Evolutionary conservation across 441 rosid species (phyloP).

Genomic region (Corymbia citriodora): DNA sequence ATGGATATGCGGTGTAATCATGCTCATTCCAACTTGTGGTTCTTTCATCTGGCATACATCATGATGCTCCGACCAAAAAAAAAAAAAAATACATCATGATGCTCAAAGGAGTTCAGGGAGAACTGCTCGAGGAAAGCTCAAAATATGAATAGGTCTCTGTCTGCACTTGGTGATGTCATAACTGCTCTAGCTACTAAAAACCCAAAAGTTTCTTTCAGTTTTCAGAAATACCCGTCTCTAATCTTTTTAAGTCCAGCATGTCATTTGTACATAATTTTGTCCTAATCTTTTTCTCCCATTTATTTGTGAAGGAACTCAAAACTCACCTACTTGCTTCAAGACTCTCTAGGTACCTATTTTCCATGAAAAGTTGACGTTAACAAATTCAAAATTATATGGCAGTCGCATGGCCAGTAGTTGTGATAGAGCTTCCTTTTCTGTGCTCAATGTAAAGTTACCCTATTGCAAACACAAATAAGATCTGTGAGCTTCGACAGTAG

Average conservation of each 20-base stretch:
- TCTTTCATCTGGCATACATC: conserved; percentile 49
- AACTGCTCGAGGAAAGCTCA: conserved; percentile 88
- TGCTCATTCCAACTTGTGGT: neutral
- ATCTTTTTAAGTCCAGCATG: neutral
- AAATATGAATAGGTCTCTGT: conserved; percentile 87
- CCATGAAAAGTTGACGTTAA: neutral
- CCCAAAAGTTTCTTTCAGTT: conserved; percentile 93
- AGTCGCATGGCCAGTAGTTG: neutral
- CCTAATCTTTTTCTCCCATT: neutral
- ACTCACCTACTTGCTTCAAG: conserved; percentile 97
- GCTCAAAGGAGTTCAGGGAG: conserved; percentile 94
- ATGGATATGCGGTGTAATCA: neutral
- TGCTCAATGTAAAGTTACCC: neutral
- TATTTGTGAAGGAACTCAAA: conserved; percentile 73
- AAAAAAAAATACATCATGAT: conserved; percentile 85
- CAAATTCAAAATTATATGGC: neutral
- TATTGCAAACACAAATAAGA: neutral
- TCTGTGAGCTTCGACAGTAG: neutral
- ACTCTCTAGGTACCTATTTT: conserved; percentile 63
- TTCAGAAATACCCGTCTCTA: neutral
- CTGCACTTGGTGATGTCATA: conserved; percentile 98
- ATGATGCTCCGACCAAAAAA: no score
- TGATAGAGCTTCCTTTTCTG: neutral
- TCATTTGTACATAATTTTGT: neutral
- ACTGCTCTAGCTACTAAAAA: conserved; percentile 91